Percentiles rank a stretch among this genome's conserved stretches.
Evolutionary conservation across 306 rosid genomes (phyloP).

Genomic region (Fagus crenata): DNA sequence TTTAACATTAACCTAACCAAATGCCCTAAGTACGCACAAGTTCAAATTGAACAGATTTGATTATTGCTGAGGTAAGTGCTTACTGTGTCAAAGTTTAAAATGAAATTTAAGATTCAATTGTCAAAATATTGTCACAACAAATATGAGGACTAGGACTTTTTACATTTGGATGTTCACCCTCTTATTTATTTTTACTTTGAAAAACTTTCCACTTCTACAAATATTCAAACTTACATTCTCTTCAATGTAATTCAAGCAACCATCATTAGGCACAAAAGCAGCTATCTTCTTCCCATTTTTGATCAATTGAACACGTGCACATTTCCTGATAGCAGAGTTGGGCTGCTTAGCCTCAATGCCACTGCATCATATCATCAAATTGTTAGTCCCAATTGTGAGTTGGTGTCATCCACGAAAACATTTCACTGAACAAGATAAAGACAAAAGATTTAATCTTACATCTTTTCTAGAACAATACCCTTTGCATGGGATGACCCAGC

Average conservation of each 20-base stretch:
- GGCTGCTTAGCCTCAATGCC: slow-evolving; percentile 95
- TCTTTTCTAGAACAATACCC: slow-evolving; percentile 85
- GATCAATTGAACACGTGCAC: slow-evolving; percentile 82
- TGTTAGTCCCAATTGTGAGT: not conserved
- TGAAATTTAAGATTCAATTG: not conserved
- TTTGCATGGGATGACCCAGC: slow-evolving; percentile 88
- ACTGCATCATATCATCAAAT: slow-evolving; percentile 33
- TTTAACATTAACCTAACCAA: too few relatives aligned
- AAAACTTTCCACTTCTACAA: not conserved
- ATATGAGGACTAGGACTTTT: too few relatives aligned
- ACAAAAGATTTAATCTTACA: slow-evolving; percentile 37
- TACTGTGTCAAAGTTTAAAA: not conserved
- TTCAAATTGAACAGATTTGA: too few relatives aligned
- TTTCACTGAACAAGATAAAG: not conserved
- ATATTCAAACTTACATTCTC: slow-evolving; percentile 53
- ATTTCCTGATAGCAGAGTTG: slow-evolving; percentile 82
- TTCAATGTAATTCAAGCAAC: slow-evolving; percentile 73
- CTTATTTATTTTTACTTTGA: too few relatives aligned
- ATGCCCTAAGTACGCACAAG: too few relatives aligned
- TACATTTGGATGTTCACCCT: too few relatives aligned
- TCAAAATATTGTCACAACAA: not conserved
- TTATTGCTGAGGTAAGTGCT: not conserved
- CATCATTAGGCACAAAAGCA: slow-evolving; percentile 82
- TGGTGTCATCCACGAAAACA: not conserved
- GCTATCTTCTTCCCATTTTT: slow-evolving; percentile 88